A percentile compares a stretch with the other conserved stretches of the same genome.
These are phyloP conservation scores for Citrus sinensis DNA, from an alignment of 345 rosid genomes.

Conservation along the genomic window DVS_A1.0 CM039166.1:16887501-16888000, in stretches of 20 bases:
- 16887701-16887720: slow-evolving; percentile 21
- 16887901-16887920: slow-evolving; percentile 39
- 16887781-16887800: background rate
- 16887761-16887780: slow-evolving; percentile 7
- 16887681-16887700: slow-evolving; percentile 18
- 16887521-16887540: slow-evolving; percentile 36
- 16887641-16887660: slow-evolving; percentile 53
- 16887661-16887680: slow-evolving; percentile 56
- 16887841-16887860: slow-evolving; percentile 27
- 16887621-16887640: slow-evolving; percentile 28
- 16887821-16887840: slow-evolving; percentile 38
- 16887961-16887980: slow-evolving; percentile 41
- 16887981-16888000: slow-evolving; percentile 65
- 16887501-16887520: slow-evolving; percentile 31
- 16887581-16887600: slow-evolving; percentile 68
- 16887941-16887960: slow-evolving; percentile 45
- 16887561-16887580: slow-evolving; percentile 62
- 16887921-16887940: slow-evolving; percentile 35
- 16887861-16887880: slow-evolving; percentile 44
- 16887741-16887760: background rate
- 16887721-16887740: slow-evolving; percentile 23
- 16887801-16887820: slow-evolving; percentile 36
- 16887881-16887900: slow-evolving; percentile 49
- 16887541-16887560: slow-evolving; percentile 39
- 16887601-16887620: slow-evolving; percentile 44